Evolutionary conservation across 768 basidiomycete species (phyloP).

Genomic region (Asterophora lycoperdoides): DNA sequence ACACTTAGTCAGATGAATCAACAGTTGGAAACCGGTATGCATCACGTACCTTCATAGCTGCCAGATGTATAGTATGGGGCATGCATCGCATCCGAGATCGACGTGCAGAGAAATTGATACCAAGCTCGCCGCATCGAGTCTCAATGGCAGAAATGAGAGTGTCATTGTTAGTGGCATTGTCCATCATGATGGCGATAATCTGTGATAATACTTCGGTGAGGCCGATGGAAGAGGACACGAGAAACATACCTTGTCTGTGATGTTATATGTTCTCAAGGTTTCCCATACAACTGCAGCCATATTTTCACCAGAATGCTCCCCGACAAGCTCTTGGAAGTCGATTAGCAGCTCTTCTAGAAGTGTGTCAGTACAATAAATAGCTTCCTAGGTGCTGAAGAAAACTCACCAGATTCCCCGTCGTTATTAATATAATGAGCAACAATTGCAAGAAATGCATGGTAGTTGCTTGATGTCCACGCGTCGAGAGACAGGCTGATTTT

Average conservation of each 20-base stretch:
- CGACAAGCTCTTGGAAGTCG: slow-evolving; percentile 31
- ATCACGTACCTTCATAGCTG: slow-evolving; percentile 24
- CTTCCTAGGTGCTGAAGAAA: background rate
- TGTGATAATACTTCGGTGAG: too few relatives aligned
- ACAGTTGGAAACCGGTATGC: background rate
- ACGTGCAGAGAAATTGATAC: slow-evolving; percentile 22
- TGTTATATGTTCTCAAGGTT: slow-evolving; percentile 22
- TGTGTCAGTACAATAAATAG: background rate
- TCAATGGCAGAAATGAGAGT: slow-evolving; percentile 25
- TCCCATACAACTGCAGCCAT: slow-evolving; percentile 32
- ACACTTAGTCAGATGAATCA: too few relatives aligned
- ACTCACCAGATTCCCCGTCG: slow-evolving; percentile 16
- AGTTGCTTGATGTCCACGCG: slow-evolving; percentile 26
- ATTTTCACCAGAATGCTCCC: slow-evolving; percentile 32
- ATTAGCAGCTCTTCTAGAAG: slow-evolving; percentile 31
- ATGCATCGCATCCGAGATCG: slow-evolving; percentile 29
- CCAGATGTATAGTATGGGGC: slow-evolving; percentile 37
- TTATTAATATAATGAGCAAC: slow-evolving; percentile 22
- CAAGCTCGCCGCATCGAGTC: slow-evolving; percentile 4
- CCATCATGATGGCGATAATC: slow-evolving; percentile 30
- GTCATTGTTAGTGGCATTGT: slow-evolving; percentile 36
- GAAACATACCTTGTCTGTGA: slow-evolving; percentile 19
- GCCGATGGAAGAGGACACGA: background rate
- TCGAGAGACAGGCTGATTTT: slow-evolving; percentile 14
- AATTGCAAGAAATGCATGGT: slow-evolving; percentile 22